Conservation (phyloP, 2,329 filamentous ascomycete species). For the Neopestalotiopsis sp. region DNA sequence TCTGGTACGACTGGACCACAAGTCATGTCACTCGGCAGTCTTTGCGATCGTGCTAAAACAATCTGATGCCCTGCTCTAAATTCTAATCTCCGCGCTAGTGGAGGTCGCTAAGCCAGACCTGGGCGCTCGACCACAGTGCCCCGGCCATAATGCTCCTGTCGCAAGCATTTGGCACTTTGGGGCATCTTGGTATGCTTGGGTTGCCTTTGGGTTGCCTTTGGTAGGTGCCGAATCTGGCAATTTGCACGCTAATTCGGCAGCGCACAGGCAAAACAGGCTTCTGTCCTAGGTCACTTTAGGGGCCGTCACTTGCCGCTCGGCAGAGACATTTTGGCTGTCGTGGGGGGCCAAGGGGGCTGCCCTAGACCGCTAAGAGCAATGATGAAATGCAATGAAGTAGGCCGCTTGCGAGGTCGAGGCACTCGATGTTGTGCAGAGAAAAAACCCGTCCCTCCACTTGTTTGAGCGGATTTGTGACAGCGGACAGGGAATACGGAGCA, state of each 20-base stretch:
- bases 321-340: too few relatives aligned
- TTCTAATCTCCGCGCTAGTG: not conserved
- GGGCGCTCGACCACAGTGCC: not conserved
- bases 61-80: not conserved
- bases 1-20: not conserved
- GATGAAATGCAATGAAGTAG: too few relatives aligned
- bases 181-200: not conserved
- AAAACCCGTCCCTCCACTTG: too few relatives aligned
- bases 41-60: not conserved
- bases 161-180: not conserved
- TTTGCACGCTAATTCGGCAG: not conserved
- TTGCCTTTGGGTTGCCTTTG: not conserved
- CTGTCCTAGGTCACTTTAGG: not conserved
- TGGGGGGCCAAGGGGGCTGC: too few relatives aligned
- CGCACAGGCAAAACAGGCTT: not conserved
- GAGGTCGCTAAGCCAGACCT: not conserved
- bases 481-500: too few relatives aligned
- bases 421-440: too few relatives aligned
- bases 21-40: not conserved
- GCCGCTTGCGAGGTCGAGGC: too few relatives aligned
- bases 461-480: too few relatives aligned
- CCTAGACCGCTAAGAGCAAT: too few relatives aligned
- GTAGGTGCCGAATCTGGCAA: not conserved
- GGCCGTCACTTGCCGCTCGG: too few relatives aligned
- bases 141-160: not conserved